phyloP scores from a whole-genome alignment of 257 asterid species.

The Leonotis leonurus region DNA sequence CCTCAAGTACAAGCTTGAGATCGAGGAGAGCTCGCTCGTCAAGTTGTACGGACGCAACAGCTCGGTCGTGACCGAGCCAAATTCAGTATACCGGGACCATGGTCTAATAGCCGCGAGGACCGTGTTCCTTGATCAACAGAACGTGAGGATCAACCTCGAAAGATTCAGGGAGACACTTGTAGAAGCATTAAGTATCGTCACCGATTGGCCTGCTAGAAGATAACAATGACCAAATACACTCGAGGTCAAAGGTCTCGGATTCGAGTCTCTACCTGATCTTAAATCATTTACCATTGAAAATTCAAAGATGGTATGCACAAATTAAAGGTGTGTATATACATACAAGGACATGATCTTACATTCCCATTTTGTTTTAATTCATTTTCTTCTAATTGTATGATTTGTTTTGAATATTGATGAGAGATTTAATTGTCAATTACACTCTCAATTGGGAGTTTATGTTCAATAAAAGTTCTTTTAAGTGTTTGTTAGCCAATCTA shows the following conservation, averaged over 20 bases:
- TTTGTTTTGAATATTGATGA: background rate
- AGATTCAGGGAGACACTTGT: constrained; percentile 42
- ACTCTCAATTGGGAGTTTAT: background rate
- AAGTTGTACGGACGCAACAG: constrained; percentile 46
- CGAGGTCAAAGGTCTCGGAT: too few relatives aligned
- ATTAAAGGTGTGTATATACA: background rate
- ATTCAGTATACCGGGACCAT: constrained; percentile 6
- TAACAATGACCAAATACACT: too few relatives aligned
- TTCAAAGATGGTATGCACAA: too few relatives aligned
- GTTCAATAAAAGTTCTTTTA: background rate
- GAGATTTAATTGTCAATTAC: background rate
- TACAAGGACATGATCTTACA: background rate
- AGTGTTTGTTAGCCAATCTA: background rate
- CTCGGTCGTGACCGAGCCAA: constrained; percentile 42
- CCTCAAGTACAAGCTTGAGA: constrained; percentile 59
- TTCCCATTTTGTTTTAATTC: background rate
- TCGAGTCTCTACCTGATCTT: too few relatives aligned
- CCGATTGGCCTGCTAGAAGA: constrained; percentile 23
- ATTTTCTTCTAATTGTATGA: background rate
- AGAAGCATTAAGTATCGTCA: constrained; percentile 42
- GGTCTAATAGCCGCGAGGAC: constrained; percentile 48
- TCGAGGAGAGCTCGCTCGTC: constrained; percentile 54
- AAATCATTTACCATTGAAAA: too few relatives aligned
- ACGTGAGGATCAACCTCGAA: constrained; percentile 36
- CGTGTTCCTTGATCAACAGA: constrained; percentile 56